Evolutionary conservation across 805 yeast species (phyloP).

Genomic region (Jamesozyma spencerorum): DNA sequence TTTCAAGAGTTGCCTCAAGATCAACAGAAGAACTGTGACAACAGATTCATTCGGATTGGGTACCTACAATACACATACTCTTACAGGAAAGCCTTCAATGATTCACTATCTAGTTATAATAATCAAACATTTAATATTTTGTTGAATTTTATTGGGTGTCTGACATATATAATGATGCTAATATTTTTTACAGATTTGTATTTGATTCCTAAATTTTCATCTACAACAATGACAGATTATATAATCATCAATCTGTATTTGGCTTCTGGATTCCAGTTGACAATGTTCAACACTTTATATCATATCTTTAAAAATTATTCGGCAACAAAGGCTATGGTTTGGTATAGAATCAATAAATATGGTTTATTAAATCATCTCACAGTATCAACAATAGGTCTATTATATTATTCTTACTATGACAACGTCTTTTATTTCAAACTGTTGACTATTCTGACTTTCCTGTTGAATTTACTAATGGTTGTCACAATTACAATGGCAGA

Average conservation of each 20-base stretch:
- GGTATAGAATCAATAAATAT: conserved; percentile 59
- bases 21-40: conserved; percentile 3
- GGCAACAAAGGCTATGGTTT: conserved; percentile 36
- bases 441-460: conserved; percentile 33
- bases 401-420: conserved; percentile 36
- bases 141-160: conserved; percentile 1
- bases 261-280: conserved; percentile 44
- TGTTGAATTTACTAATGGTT: conserved; percentile 46
- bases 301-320: conserved; percentile 59
- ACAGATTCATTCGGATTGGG: conserved; percentile 2
- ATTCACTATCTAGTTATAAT: conserved; percentile 2
- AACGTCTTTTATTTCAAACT: conserved; percentile 23
- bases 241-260: conserved; percentile 43
- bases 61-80: conserved; percentile 6
- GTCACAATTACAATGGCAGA: conserved; percentile 51
- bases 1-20: conserved; percentile 8
- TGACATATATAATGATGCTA: conserved; percentile 9
- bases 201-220: conserved; percentile 16
- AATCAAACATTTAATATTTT: conserved; percentile 6
- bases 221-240: conserved; percentile 35
- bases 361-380: conserved; percentile 59
- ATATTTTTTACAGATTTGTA: conserved; percentile 19
- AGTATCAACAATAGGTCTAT: conserved; percentile 42
- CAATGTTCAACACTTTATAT: conserved; percentile 50
- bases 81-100: conserved; percentile 1